A percentile compares a stretch with the other conserved stretches of the same genome.
phyloP scores from a whole-genome alignment of 2,329 filamentous ascomycete species.

The Exophiala oligosperma region DNA sequence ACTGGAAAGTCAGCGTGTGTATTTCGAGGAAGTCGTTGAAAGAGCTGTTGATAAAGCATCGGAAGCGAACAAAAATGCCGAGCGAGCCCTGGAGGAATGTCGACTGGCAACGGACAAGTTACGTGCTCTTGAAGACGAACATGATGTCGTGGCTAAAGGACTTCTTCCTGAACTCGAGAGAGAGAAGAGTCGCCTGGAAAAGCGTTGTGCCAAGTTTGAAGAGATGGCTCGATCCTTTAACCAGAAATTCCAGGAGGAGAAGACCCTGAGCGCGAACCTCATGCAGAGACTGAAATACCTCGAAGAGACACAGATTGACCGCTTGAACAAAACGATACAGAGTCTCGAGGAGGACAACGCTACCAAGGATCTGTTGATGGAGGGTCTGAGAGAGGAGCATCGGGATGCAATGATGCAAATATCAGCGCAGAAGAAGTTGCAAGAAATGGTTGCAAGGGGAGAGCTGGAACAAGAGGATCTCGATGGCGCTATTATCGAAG shows the following conservation, averaged over 20 bases:
- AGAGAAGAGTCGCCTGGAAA: constrained; percentile 67
- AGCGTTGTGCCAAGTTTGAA: constrained; percentile 69
- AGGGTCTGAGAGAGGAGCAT: constrained; percentile 27
- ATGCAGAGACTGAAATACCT: constrained; percentile 74
- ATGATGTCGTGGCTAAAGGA: constrained; percentile 23
- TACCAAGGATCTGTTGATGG: constrained; percentile 28
- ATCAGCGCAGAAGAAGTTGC: constrained; percentile 24
- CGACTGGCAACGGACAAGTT: constrained; percentile 45
- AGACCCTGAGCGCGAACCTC: constrained; percentile 76
- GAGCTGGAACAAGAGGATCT: constrained; percentile 82
- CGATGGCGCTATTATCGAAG: constrained; percentile 27
- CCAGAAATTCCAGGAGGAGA: constrained; percentile 80
- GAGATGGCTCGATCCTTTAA: constrained; percentile 73
- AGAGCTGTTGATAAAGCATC: constrained; percentile 88
- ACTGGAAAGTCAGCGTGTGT: constrained; percentile 85
- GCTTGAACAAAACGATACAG: constrained; percentile 49
- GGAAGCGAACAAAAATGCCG: constrained; percentile 62
- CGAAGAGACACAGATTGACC: constrained; percentile 54
- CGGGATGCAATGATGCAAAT: constrained; percentile 30
- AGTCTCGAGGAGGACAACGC: constrained; percentile 31
- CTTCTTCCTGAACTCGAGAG: constrained; percentile 67
- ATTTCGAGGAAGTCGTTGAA: constrained; percentile 90
- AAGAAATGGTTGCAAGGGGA: constrained; percentile 53
- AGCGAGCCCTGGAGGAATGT: constrained; percentile 69
- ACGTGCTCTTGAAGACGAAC: constrained; percentile 14